Percentiles rank a stretch among this genome's conserved stretches.
These are phyloP conservation scores for Fusarium brachygibbosum DNA, from an alignment of 2,329 filamentous ascomycete species.

Conservation along the genomic window DNA sequence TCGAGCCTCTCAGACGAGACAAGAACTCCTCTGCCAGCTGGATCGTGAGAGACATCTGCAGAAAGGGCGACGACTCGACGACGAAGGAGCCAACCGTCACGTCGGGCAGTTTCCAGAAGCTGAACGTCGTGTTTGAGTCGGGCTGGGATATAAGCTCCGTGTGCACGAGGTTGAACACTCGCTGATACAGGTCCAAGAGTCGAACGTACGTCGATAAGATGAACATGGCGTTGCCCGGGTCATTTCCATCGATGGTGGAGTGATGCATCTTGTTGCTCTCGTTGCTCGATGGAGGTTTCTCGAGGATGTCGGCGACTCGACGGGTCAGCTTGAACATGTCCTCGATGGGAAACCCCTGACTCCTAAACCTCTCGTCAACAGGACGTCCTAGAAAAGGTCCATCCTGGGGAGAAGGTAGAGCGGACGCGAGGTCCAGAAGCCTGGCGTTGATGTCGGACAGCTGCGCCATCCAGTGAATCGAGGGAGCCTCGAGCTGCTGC, in stretches of 20 bases:
- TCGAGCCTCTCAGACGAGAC: conserved; percentile 53
- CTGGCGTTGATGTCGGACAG: conserved; percentile 56
- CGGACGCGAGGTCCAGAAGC: conserved; percentile 55
- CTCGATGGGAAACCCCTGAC: conserved; percentile 56
- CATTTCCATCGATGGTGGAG: conserved; percentile 48
- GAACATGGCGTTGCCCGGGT: conserved; percentile 57
- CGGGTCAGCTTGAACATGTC: conserved; percentile 59
- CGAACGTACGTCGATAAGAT: conserved; percentile 57
- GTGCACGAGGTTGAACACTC: conserved; percentile 55
- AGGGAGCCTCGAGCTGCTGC: conserved; percentile 41
- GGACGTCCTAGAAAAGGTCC: conserved; percentile 38
- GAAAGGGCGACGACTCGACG: conserved; percentile 56
- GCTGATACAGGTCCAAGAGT: conserved; percentile 58
- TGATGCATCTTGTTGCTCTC: conserved; percentile 19
- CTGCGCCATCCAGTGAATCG: conserved; percentile 57
- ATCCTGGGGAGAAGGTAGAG: conserved; percentile 49
- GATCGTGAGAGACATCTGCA: conserved; percentile 59
- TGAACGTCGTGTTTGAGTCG: conserved; percentile 49
- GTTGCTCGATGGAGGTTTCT: conserved; percentile 42
- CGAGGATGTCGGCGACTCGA: conserved; percentile 54
- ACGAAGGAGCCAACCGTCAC: conserved; percentile 59
- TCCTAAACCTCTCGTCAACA: conserved; percentile 43
- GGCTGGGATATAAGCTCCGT: conserved; percentile 50
- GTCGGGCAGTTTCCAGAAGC: conserved; percentile 57
- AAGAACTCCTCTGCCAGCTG: conserved; percentile 60